Evolutionary conservation across 345 rosid genomes (phyloP), one percentile per base, ranked within the genome.

Genomic region (Populus alba): DNA sequence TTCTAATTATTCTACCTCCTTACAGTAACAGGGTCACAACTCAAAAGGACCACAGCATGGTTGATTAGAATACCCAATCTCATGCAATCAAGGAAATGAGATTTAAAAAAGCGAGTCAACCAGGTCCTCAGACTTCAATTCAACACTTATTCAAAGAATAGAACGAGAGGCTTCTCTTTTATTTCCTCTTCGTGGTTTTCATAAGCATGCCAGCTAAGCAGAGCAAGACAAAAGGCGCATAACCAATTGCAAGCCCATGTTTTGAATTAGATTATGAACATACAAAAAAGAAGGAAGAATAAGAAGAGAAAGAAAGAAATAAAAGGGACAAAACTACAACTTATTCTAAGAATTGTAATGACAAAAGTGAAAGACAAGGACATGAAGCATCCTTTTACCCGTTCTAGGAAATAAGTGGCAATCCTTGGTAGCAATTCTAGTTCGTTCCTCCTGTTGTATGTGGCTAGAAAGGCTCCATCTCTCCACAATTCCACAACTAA

Each of bases 391-490:
- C 38, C 62, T 69, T 88, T 82, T 84, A 93, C 99, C 88, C 93
- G 86, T 84, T 88, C 97, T 57, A 95, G 87, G 87, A 95, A 95
- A 86, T 93, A 92, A 27, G 92, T 87, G 66, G 97, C 94, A 70
- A 71, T 81, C 83, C 90, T 87, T 18, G 99, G 98, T 39, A 95
- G 88, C 82, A 66, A 84, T 77, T 88, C 88, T 22, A 91, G 73
- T 86, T 91, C 95, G 11, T 86, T 86, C 79, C 95, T 90, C 45
- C 92, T 85, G 82, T 78, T 85, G 80, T 93, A 95, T 2, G 99
- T 89, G 66, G 93, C 97, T 85, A 91, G 94, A 82, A 95, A 82
- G 79, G 94, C 89, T 71, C 84, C 85, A 86, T 92, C 93, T 82
- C 83, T 82, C 97, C 92, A 91, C 78, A 95, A 77, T 35, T 91